A percentile compares a stretch with the other conserved stretches of the same genome.
phyloP scores from a whole-genome alignment of 768 basidiomycete genomes.

The Sarcodon aspratus region DNA sequence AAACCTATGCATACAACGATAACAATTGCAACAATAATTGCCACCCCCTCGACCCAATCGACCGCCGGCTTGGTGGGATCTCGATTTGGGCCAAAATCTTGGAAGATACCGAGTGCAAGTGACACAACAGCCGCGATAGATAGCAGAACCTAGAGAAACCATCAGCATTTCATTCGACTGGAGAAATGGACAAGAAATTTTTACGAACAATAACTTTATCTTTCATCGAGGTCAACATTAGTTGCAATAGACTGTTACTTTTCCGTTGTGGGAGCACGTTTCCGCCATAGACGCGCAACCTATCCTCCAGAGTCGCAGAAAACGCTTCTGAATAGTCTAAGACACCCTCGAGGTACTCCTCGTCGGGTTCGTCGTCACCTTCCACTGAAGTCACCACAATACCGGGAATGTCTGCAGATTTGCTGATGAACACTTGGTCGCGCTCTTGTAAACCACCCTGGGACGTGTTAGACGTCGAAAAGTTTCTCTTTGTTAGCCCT shows the following conservation, averaged over 20 bases:
- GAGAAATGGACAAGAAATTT: slow-evolving; percentile 15
- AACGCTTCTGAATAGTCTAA: slow-evolving; percentile 12
- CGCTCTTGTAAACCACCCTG: slow-evolving; percentile 21
- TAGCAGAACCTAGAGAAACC: slow-evolving; percentile 50
- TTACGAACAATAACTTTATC: slow-evolving; percentile 73
- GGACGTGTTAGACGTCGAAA: slow-evolving; percentile 4
- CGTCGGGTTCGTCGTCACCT: slow-evolving; percentile 6
- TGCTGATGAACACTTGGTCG: slow-evolving; percentile 10
- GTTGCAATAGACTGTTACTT: slow-evolving; percentile 54
- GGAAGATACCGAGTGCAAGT: slow-evolving; percentile 81
- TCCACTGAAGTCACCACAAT: slow-evolving; percentile 14
- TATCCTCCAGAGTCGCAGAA: slow-evolving; percentile 42
- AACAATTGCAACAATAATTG: slow-evolving; percentile 53
- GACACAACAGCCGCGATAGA: slow-evolving; percentile 82
- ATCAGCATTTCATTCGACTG: slow-evolving; percentile 1
- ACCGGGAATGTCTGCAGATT: slow-evolving; percentile 6
- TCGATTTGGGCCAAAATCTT: slow-evolving; percentile 63
- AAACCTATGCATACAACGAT: slow-evolving; percentile 40
- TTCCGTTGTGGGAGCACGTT: slow-evolving; percentile 66
- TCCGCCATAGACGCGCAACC: slow-evolving; percentile 59
- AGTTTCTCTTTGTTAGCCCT: slow-evolving; percentile 23
- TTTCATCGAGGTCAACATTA: slow-evolving; percentile 83
- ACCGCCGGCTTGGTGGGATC: slow-evolving; percentile 49
- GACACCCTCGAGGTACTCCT: neutral
- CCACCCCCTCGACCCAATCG: slow-evolving; percentile 92